Evolutionary conservation across 352 stramenopile species (phyloP), one percentile per base, ranked within the genome.

Genomic region (Ochromonadaceae sp.): DNA sequence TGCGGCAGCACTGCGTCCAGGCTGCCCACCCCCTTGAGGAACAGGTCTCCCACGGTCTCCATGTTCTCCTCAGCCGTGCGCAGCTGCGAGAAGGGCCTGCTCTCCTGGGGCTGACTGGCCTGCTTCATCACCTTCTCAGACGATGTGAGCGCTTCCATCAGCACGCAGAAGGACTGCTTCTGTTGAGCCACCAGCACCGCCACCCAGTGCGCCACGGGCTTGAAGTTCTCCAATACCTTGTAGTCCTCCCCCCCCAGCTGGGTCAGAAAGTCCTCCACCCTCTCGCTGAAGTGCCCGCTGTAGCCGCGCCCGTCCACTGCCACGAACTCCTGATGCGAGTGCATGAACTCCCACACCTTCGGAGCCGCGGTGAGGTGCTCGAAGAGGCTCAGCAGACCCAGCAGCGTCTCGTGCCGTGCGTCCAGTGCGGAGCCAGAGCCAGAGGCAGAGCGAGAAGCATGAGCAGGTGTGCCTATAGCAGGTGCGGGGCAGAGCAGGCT

Each of bases 291-390:
- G 9, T 9, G 20, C 32, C 20, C 14, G 30, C 34, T 61, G 35
- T 61, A 61, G 12, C 34, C 52, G 12, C 15, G 17, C 5, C 30
- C 52, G 9, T 61, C 25, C 28, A 7, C 9, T 4, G 26, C 9
- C 9, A 61, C 48, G 36, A 31, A 61, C 4, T 43, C 32, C 9
- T 22, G 34, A 14, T 22, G 32, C 10, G 9, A 5, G 4, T 28
- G 17, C 32, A 61, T 38, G 25, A 61, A 61, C 30, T 61, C 52
- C 52, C 52, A 61, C 3, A 61, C 34, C 32, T 61, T 61, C 28
- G 5, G 31, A 9, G 9, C 10, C 12, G 15, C 4, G 10, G 34
- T 17, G 20, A 57, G 9, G 20, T 55, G 30, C 30, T 43, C 4
- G 30, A 61, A 56, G 20, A 61, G 22, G 20, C 35, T 10, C 9